Evolutionary conservation across 257 asterid genomes (phyloP), one percentile per base, ranked within the genome.

Genomic region (Nemophila menziesii): DNA sequence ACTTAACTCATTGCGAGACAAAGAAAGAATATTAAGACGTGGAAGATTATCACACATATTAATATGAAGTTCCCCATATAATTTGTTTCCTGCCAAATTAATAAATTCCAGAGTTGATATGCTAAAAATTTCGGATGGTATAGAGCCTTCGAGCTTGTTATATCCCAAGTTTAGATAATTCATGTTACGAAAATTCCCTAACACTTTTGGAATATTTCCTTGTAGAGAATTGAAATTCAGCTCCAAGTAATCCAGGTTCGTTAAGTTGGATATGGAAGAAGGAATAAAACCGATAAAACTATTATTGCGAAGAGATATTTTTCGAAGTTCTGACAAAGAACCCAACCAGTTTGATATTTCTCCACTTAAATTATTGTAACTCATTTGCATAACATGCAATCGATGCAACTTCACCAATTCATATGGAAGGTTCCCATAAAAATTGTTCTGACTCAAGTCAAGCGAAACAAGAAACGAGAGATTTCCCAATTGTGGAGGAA

Each of bases 401-500:
- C 71, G 8, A 5, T 38, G 43, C 12, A 62, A 16, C 0, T 4
- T 5, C 11, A 21, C 16, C 29, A 55, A 11, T 24, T 49, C 51
- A 3, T 11, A 5, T 2, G 59, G 59, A 0, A 62, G 9, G 0
- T 44, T 13, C 0, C 75, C 72, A 0, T 49, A 23, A 15, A 72
- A 67, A 22, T 5, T 0, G 14, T 67, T 72, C 24, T 8, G n/a
- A 8, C 43, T 24, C 6, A 71, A 0, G 33, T 60, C 43, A 2
- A 71, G 40, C 8, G 33, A 33, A 12, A 12, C 24, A 1, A 72
- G 65, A 13, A 53, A 72, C 0, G 47, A 22, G 17, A 57, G 51
- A 8, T 57, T 57, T 34, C 53, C 53, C 34, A 54, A 11, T 11
- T 55, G 47, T 16, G 61, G 44, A 2, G 41, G 41, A 15, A 54